Evolutionary conservation across 1,139 yeast genomes (phyloP).

Genomic region (Chernovozyma aurita): DNA sequence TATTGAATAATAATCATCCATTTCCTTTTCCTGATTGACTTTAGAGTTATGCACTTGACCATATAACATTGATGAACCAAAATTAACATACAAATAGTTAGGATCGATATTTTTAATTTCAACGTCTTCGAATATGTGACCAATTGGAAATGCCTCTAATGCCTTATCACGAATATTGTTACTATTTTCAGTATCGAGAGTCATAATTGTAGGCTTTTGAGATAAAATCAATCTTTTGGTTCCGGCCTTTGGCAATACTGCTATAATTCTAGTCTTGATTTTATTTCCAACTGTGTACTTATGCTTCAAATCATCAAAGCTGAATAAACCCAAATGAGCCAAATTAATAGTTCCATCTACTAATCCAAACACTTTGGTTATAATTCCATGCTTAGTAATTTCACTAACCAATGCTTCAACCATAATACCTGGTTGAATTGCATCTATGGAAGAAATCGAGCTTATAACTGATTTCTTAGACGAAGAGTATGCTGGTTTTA

Average conservation of each 20-base stretch:
- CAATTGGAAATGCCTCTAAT: slow-evolving; percentile 71
- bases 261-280: slow-evolving; percentile 67
- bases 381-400: slow-evolving; percentile 57
- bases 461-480: slow-evolving; percentile 44
- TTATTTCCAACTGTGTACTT: slow-evolving; percentile 63
- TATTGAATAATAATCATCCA: slow-evolving; percentile 48
- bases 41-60: slow-evolving; percentile 78
- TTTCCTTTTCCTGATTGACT: slow-evolving; percentile 47
- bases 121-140: slow-evolving; percentile 60
- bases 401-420: slow-evolving; percentile 72
- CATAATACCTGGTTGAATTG: slow-evolving; percentile 78
- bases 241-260: slow-evolving; percentile 53
- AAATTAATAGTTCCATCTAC: slow-evolving; percentile 68
- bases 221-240: slow-evolving; percentile 63
- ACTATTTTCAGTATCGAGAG: slow-evolving; percentile 13
- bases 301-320: slow-evolving; percentile 48
- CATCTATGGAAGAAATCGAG: slow-evolving; percentile 65
- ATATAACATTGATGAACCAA: slow-evolving; percentile 49
- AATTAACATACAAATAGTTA: slow-evolving; percentile 50
- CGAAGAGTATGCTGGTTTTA: slow-evolving; percentile 36
- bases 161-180: slow-evolving; percentile 20
- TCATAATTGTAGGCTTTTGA: slow-evolving; percentile 50
- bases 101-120: slow-evolving; percentile 57
- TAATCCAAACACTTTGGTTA: slow-evolving; percentile 66
- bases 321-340: slow-evolving; percentile 57